Evolutionary conservation across 1,139 yeast genomes (phyloP).

Genomic region (Scheffersomyces quercinus): DNA sequence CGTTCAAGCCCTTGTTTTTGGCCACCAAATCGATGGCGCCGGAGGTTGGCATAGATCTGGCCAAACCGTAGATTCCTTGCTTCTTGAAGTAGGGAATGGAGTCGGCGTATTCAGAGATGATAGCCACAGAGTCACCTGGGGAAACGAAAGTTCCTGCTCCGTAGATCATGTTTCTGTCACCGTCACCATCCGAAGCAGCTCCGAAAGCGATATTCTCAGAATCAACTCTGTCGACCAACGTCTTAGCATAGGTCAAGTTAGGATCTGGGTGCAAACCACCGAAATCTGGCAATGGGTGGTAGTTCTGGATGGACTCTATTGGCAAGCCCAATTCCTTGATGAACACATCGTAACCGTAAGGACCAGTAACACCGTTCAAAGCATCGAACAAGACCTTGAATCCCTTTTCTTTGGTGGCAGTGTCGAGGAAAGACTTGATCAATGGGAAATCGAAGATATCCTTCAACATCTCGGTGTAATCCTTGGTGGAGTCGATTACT

Average conservation of each 20-base stretch:
- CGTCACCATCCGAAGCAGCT: slow-evolving; percentile 99
- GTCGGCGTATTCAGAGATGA: slow-evolving; percentile 89
- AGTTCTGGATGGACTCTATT: slow-evolving; percentile 71
- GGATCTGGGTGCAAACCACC: slow-evolving; percentile 99
- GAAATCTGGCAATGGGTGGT: slow-evolving; percentile 78
- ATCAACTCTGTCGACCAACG: slow-evolving; percentile 85
- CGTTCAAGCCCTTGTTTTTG: slow-evolving; percentile 65
- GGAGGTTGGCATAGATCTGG: slow-evolving; percentile 98
- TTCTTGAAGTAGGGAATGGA: slow-evolving; percentile 87
- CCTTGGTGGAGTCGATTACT: slow-evolving; percentile 77
- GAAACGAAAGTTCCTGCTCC: slow-evolving; percentile 95
- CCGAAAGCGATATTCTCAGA: slow-evolving; percentile 82
- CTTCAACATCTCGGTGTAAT: slow-evolving; percentile 77
- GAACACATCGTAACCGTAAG: slow-evolving; percentile 86
- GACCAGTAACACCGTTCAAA: slow-evolving; percentile 95
- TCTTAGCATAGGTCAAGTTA: slow-evolving; percentile 88
- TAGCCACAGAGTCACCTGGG: slow-evolving; percentile 98
- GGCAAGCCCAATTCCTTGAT: slow-evolving; percentile 83
- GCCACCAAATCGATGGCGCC: slow-evolving; percentile 95
- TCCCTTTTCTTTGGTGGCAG: slow-evolving; percentile 43
- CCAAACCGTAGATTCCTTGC: slow-evolving; percentile 87
- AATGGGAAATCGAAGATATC: slow-evolving; percentile 85
- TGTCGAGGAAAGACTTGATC: slow-evolving; percentile 67
- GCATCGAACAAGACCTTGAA: slow-evolving; percentile 86
- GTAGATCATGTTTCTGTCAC: slow-evolving; percentile 98